Evolutionary conservation across 768 basidiomycete genomes (phyloP).

Genomic region (Sutorius australiensis): DNA sequence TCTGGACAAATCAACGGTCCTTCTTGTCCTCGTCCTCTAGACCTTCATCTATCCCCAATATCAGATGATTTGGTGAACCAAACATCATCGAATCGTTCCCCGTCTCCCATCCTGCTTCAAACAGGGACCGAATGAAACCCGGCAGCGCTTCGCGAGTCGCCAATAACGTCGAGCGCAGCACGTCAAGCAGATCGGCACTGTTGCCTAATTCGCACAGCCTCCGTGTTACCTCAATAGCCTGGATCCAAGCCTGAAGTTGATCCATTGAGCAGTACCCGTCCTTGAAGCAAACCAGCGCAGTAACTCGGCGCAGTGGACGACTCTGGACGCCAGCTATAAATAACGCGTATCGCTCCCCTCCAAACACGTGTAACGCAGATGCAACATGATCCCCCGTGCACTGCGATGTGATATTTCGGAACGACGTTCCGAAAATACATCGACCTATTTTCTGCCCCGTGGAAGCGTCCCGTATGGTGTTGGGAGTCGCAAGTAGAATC

Average conservation of each 20-base stretch:
- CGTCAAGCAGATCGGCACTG: neutral
- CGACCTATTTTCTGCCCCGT: slow-evolving; percentile 37
- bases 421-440: slow-evolving; percentile 49
- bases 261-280: slow-evolving; percentile 45
- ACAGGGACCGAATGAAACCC: slow-evolving; percentile 18
- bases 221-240: slow-evolving; percentile 20
- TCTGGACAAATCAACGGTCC: slow-evolving; percentile 11
- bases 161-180: slow-evolving; percentile 12
- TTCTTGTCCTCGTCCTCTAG: slow-evolving; percentile 13
- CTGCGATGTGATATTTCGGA: slow-evolving; percentile 25
- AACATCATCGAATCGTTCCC: slow-evolving; percentile 31
- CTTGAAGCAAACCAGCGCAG: slow-evolving; percentile 48
- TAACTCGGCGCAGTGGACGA: neutral
- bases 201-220: neutral
- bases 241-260: slow-evolving; percentile 55
- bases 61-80: slow-evolving; percentile 23
- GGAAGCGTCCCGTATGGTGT: slow-evolving; percentile 36
- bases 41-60: slow-evolving; percentile 14
- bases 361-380: slow-evolving; percentile 38
- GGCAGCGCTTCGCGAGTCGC: slow-evolving; percentile 12
- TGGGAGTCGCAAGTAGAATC: slow-evolving; percentile 41
- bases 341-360: slow-evolving; percentile 47
- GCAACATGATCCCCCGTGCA: slow-evolving; percentile 15
- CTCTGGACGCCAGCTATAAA: slow-evolving; percentile 37
- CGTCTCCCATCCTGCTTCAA: slow-evolving; percentile 38